Evolutionary conservation across 208 protist species (phyloP), one percentile per base, ranked within the genome.

Genomic region (Herpetomonas tarakana): DNA sequence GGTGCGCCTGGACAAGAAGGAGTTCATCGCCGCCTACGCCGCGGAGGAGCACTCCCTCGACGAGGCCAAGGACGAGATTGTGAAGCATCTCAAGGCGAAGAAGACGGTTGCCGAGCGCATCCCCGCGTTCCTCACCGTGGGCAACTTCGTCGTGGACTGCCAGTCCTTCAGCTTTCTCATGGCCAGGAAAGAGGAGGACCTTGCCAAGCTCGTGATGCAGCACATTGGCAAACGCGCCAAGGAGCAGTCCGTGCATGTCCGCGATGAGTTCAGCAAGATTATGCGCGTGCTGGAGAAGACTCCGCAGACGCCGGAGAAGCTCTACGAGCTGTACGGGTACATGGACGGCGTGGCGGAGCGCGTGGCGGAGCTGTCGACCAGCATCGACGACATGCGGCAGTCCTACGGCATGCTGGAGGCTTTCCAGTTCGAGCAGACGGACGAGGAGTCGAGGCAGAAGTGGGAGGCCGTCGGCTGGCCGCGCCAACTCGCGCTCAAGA

Each of bases 381-480:
- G 88, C 52, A 91, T 99, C 54, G 87, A 92, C 24, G 88, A 94
- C 45, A 86, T 98, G 83, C 72, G 82, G 9, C 86, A 86, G 62
- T 94, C 93, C 71, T 98, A 98, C 75, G 74, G 74, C 44, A 82
- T 98, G 41, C 80, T 99, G 35, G 97, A 99, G 45, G 77, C 79
- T 38, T 98, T 98, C 62, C 86, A 97, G 65, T 94, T 88, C 63
- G 87, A 90, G 64, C 81, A 97, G 35, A 89, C 74, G 26, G 85
- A 97, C 62, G 93, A 97, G 35, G 96, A 98, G 67, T 97, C 97
- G 29, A 70, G 88, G 38, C 68, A 87, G 30, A 94, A 97, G 56
- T 99, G 96, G 95, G 80, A 96, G 60, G 83, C 92, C 24, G 88
- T 98, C 52, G 88, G 74, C n/a, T 97, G 94, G 92, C 96, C 94